Evolutionary conservation across 352 stramenopile genomes (phyloP), one percentile per base, ranked within the genome.

Genomic region (Phytophthora podocarpi): DNA sequence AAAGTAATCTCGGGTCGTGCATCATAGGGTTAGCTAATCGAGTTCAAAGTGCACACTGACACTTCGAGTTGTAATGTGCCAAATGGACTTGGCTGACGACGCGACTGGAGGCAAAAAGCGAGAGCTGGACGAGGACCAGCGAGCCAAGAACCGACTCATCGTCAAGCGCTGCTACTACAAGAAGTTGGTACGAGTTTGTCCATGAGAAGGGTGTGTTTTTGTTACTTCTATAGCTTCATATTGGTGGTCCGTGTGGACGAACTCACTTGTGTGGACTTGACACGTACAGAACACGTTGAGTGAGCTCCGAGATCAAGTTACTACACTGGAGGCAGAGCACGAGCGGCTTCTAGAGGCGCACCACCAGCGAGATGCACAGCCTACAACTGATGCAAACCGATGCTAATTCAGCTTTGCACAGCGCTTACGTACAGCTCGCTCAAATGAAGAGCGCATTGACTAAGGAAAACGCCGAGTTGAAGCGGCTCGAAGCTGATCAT

Each of bases 121-220:
- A 27, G 26, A 46, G 20, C 48, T 71, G 21, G 59, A 80, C 36
- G 62, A 71, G 11, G 64, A 77, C 4, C 67, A 80, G 23, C 76
- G 65, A 20, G 67, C 72, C 23, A 82, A 80, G 59, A 77, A 87
- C 52, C 78, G 80, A 41, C 70, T 87, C 28, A 76, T 85, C 40
- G 80, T 86, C 70, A 85, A 87, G 54, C 71, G 76, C 31, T 87
- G 78, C 62, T 90, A 90, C 74, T 90, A 90, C 72, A 82, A 83
- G 60, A 86, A 87, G 26, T 54, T 84, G 36, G 80, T 90, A 73
- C 63, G 77, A 73, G 2, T 5, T 9, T 40, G 26, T 12, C 32
- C 12, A 11, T 41, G 24, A 41, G 15, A 42, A 39, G 5, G 26
- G 13, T 7, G 28, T 36, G 23, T 31, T 24, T 32, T 16, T 15